Evolutionary conservation across 106 monocot species (phyloP), one percentile per base, ranked within the genome.

Genomic region (Triglochin maritima): DNA sequence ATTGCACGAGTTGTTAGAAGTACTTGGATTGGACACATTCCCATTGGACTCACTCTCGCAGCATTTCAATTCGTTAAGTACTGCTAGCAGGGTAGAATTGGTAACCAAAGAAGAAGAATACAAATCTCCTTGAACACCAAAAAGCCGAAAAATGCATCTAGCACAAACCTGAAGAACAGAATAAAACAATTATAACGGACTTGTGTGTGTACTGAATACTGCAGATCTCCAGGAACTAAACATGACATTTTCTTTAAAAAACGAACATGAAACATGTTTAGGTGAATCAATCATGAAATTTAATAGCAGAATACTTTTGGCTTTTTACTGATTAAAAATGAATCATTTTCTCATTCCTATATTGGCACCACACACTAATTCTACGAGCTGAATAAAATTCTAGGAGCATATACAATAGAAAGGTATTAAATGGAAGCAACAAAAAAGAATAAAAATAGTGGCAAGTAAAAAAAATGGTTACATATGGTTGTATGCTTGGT

Each of bases 141-240:
- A 87, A 17, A 87, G 64, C 6, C 94, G 81, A 65, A 89, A 84
- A 60, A 94, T 82, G 77, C 94, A 94, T 70, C 89, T 81, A 64
- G 76, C 70, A 64, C 93, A 93, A 15, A 84, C 86, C 93, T 88
- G 64, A n/a, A n/a, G 48, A 7, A 12, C 6, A 47, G 12, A 29
- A 42, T n/a, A 57, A 4, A 42, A 9, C 46, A 15, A 11, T 49
- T 15, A 56, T 50, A 66, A 29, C 14, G 47, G 12, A 66, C 12
- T 17, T 66, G 9, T 7, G 4, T 11, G 7, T 9, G 6, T 12
- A 7, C 17, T 49, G 4, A 9, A 51, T 2, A 14, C 5, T 10
- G 3, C 1, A 59, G 59, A 59, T 59, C 29, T n/a, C 29, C 61
- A 6, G 29, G n/a, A n/a, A n/a, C n/a, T 15, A 0, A 43, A 10